phyloP scores from a whole-genome alignment of 257 asterid species.

The Craterostigma plantagineum region DNA sequence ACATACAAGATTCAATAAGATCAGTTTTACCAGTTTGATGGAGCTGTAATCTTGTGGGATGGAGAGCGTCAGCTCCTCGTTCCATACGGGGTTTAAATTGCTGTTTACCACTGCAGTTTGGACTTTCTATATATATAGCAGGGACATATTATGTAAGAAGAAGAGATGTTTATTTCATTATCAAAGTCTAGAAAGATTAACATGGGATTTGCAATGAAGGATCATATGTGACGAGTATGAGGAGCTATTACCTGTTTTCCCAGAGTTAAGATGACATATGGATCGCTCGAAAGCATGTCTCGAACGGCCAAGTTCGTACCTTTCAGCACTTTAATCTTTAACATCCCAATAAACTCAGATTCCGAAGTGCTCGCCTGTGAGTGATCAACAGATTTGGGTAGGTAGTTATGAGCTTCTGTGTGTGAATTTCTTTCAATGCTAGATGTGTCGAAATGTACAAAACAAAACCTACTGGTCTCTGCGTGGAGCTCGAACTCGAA shows the following conservation, averaged over 20 bases:
- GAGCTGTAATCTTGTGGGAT: conserved; percentile 43
- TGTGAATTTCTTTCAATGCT: neutral
- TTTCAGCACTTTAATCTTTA: conserved; percentile 60
- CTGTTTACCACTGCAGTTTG: conserved; percentile 59
- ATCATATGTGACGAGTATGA: conserved; percentile 2
- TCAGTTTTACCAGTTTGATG: conserved; percentile 83
- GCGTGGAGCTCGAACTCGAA: conserved; percentile 48
- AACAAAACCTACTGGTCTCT: conserved; percentile 37
- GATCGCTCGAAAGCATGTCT: conserved; percentile 98
- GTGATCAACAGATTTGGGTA: conserved; percentile 5
- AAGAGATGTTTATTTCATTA: neutral
- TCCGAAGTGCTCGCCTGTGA: conserved; percentile 61
- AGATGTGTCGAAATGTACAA: neutral
- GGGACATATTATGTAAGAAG: conserved; percentile 10
- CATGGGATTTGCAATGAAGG: no score
- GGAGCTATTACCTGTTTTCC: conserved; percentile 63
- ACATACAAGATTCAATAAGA: conserved; percentile 1
- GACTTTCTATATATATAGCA: no score
- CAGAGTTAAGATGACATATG: conserved; percentile 62
- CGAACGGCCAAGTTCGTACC: conserved; percentile 91
- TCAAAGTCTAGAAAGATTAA: neutral
- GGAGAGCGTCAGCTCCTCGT: conserved; percentile 66
- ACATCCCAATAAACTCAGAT: conserved; percentile 44
- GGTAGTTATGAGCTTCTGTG: no score
- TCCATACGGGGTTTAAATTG: conserved; percentile 91